Conservation (phyloP, 2,329 filamentous ascomycete species). For the Xylaria polymorpha region DNA sequence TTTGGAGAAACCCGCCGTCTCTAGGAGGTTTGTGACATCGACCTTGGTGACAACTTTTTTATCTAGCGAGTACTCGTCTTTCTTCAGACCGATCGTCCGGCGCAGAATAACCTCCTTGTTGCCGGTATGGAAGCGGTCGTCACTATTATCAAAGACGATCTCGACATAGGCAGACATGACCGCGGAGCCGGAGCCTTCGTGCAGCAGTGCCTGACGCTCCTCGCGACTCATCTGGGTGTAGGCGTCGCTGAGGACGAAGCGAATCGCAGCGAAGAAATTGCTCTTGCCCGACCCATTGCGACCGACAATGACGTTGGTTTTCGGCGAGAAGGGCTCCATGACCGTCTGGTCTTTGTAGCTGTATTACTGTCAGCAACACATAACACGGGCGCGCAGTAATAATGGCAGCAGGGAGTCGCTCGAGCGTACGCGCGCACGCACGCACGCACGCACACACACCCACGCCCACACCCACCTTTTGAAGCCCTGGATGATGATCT, state of each 20-base stretch:
- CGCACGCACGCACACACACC: not conserved
- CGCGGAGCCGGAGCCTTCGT: constrained; percentile 96
- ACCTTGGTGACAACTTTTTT: constrained; percentile 95
- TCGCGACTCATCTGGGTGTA: constrained; percentile 97
- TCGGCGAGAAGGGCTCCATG: constrained; percentile 97
- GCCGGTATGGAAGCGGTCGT: constrained; percentile 93
- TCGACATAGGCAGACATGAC: constrained; percentile 99
- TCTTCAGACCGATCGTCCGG: constrained; percentile 95
- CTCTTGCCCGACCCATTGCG: constrained; percentile 99
- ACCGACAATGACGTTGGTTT: constrained; percentile 97
- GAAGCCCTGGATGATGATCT: constrained; percentile 99
- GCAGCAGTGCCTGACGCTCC: constrained; percentile 94
- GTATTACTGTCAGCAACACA: constrained; percentile 44
- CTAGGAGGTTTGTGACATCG: constrained; percentile 94
- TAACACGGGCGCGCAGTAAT: not conserved
- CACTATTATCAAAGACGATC: constrained; percentile 97
- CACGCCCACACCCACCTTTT: constrained; percentile 75
- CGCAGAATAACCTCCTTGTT: constrained; percentile 91
- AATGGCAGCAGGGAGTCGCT: not conserved
- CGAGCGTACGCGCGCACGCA: not conserved
- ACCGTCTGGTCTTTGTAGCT: constrained; percentile 99
- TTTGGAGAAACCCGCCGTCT: constrained; percentile 94
- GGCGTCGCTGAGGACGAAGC: constrained; percentile 97
- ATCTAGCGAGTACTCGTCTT: constrained; percentile 98
- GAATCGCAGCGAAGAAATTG: constrained; percentile 99